These are phyloP conservation scores for Cystobasidium sp. DNA, from an alignment of 1,284 basidiomycete genomes.

Conservation along the genomic window DNA sequence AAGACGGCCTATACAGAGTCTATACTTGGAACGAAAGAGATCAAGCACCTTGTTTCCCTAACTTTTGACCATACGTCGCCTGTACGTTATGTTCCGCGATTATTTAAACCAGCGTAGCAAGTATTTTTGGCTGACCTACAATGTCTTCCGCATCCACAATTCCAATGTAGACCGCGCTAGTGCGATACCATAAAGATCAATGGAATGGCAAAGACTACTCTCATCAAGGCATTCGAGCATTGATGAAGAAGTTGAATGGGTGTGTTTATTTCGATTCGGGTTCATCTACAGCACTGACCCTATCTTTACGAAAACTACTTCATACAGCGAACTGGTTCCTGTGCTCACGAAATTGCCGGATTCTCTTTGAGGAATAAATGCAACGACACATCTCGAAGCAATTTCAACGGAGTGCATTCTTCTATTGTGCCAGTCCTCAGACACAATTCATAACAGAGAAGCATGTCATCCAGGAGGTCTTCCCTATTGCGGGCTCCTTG, in stretches of 20 bases:
- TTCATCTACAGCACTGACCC: no score
- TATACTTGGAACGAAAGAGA: slow-evolving; percentile 33
- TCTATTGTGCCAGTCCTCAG: no score
- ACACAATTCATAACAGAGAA: no score
- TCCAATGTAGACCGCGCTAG: slow-evolving; percentile 6
- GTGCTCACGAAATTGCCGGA: no score
- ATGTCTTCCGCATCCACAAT: background rate
- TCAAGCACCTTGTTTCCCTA: slow-evolving; percentile 37
- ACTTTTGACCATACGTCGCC: slow-evolving; percentile 1
- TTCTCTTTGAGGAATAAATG: no score
- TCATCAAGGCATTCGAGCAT: slow-evolving; percentile 27
- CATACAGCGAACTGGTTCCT: slow-evolving; percentile 10
- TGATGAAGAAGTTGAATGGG: slow-evolving; percentile 38
- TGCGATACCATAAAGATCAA: slow-evolving; percentile 42
- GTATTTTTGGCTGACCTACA: background rate
- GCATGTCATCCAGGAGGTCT: no score
- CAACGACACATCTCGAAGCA: no score
- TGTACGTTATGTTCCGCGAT: background rate
- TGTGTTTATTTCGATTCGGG: background rate
- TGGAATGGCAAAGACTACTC: slow-evolving; percentile 43
- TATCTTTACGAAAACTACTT: no score
- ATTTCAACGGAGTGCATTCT: no score
- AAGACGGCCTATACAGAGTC: slow-evolving; percentile 37
- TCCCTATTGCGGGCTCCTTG: no score
- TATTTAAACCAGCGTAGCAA: background rate